These are phyloP conservation scores for Teunomyces atbi DNA, from an alignment of 805 yeast genomes.

Conservation along the genomic window DNA sequence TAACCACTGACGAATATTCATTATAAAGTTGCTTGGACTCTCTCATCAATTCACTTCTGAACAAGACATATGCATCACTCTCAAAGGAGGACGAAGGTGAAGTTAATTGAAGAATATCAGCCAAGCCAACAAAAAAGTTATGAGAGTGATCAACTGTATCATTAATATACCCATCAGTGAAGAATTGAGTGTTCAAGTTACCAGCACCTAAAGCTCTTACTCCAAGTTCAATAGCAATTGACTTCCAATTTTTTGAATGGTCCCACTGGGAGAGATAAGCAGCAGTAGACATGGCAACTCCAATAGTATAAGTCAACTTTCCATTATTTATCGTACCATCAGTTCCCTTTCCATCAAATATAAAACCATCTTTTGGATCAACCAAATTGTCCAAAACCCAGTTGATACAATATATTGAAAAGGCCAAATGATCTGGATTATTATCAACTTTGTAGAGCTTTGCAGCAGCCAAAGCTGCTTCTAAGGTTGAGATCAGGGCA, in stretches of 20 bases:
- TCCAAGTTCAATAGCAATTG: slow-evolving; percentile 17
- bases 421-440: slow-evolving; percentile 9
- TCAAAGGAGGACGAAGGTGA: slow-evolving; percentile 13
- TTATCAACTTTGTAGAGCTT: slow-evolving; percentile 16
- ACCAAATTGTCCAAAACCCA: slow-evolving; percentile 16
- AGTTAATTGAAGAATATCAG: slow-evolving; percentile 17
- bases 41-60: slow-evolving; percentile 16
- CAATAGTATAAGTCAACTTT: slow-evolving; percentile 26
- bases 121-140: slow-evolving; percentile 22
- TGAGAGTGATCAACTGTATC: slow-evolving; percentile 20
- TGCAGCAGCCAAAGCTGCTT: slow-evolving; percentile 27
- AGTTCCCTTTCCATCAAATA: slow-evolving; percentile 22
- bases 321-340: slow-evolving; percentile 21
- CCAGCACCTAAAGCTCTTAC: slow-evolving; percentile 9
- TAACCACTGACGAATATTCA: slow-evolving; percentile 6
- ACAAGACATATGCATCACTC: slow-evolving; percentile 15
- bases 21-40: slow-evolving; percentile 22
- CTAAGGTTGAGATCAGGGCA: slow-evolving; percentile 28
- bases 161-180: slow-evolving; percentile 21
- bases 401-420: slow-evolving; percentile 17
- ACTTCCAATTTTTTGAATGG: slow-evolving; percentile 14
- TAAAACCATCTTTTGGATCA: slow-evolving; percentile 20
- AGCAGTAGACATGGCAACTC: slow-evolving; percentile 21
- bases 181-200: slow-evolving; percentile 18
- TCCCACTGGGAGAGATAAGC: slow-evolving; percentile 14